Percentiles rank a stretch among this genome's conserved stretches.
These are phyloP conservation scores for Pseudozyma hubeiensis DNA, from an alignment of 1,284 basidiomycete species.

Conservation along the genomic window DNA sequence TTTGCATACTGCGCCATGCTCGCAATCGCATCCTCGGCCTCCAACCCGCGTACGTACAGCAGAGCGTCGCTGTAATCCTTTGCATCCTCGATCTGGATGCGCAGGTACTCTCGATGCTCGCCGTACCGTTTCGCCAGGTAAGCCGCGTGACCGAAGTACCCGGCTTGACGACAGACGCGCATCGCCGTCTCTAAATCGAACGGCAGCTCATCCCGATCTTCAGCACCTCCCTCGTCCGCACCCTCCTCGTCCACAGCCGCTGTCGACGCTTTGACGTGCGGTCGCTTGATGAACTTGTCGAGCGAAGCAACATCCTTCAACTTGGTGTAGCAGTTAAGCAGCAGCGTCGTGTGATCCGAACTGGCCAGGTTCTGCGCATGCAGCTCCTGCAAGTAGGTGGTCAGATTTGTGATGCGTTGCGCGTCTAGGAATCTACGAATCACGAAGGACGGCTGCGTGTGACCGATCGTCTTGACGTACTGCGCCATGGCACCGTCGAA, in stretches of 20 bases:
- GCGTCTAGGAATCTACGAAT: conserved; percentile 97
- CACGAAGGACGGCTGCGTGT: conserved; percentile 91
- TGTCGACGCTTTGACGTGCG: conserved; percentile 21
- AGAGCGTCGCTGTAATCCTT: conserved; percentile 85
- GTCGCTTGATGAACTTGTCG: conserved; percentile 85
- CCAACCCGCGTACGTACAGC: conserved; percentile 81
- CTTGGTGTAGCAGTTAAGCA: conserved; percentile 85
- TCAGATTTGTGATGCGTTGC: conserved; percentile 92
- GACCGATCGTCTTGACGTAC: conserved; percentile 88
- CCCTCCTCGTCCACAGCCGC: conserved; percentile 33
- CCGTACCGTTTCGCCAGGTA: conserved; percentile 93
- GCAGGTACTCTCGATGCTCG: conserved; percentile 89
- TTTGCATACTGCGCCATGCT: conserved; percentile 68
- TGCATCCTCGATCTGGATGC: conserved; percentile 94
- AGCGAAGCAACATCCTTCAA: conserved; percentile 88
- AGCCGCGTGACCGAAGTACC: conserved; percentile 92
- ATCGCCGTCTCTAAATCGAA: conserved; percentile 98
- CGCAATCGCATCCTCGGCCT: conserved; percentile 74
- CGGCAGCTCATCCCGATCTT: conserved; percentile 75
- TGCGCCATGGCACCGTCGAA: conserved; percentile 93
- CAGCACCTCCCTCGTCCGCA: conserved; percentile 70
- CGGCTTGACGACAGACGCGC: conserved; percentile 92
- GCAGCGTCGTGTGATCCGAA: conserved; percentile 92
- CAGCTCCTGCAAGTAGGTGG: conserved; percentile 93
- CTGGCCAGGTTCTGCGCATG: conserved; percentile 90